Conservation (phyloP, 73 alveolate genomes). For the Paramecium sexaurelia region DNA sequence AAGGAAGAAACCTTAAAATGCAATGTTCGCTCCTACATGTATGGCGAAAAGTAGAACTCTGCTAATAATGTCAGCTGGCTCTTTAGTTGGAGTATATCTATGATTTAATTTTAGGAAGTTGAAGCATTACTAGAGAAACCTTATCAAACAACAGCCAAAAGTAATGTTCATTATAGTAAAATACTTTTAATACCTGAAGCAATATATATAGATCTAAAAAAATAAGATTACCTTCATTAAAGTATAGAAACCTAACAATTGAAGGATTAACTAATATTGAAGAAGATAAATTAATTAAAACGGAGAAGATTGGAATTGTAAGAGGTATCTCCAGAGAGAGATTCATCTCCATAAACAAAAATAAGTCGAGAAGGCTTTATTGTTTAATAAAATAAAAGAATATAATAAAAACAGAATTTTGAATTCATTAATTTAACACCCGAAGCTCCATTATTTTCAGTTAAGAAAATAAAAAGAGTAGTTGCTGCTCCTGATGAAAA, state of each 20-base stretch:
- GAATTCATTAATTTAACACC: background rate
- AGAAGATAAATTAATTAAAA: background rate
- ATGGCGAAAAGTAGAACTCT: background rate
- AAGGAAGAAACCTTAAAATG: background rate
- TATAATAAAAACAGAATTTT: background rate
- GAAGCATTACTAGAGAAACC: background rate
- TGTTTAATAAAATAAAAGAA: background rate
- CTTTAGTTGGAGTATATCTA: conserved; percentile 1
- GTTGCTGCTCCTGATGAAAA: conserved; percentile 5
- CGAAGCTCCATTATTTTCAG: background rate
- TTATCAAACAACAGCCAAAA: background rate
- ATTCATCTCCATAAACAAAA: background rate
- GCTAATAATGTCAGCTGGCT: background rate
- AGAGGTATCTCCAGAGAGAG: background rate
- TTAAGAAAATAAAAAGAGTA: background rate
- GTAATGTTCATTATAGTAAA: conserved; percentile 7
- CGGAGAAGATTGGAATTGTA: background rate
- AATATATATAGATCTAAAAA: background rate
- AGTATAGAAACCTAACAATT: background rate
- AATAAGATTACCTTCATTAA: background rate
- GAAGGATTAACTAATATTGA: background rate
- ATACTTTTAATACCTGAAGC: background rate
- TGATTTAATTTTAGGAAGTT: background rate
- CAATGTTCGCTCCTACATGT: background rate
- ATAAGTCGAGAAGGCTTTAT: background rate